Percentiles rank a stretch among this genome's conserved stretches.
Evolutionary conservation across 2,329 filamentous ascomycete species (phyloP).

Genomic region (Fusarium setosum): DNA sequence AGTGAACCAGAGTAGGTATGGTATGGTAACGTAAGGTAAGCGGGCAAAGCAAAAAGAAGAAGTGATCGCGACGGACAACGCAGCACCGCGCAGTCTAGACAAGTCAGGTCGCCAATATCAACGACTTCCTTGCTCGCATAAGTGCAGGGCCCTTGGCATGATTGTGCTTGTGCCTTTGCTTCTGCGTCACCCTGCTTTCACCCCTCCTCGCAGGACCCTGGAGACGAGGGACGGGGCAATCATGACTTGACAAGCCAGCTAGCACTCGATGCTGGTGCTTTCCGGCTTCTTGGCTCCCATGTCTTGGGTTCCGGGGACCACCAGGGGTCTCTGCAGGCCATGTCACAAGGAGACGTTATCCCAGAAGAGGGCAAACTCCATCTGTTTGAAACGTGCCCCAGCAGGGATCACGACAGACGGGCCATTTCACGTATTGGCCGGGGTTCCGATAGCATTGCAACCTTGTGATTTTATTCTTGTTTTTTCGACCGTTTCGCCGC

Average conservation of each 20-base stretch:
- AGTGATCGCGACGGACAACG: constrained; percentile 6
- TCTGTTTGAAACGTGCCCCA: constrained; percentile 30
- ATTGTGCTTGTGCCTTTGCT: neutral
- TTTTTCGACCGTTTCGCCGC: constrained; percentile 7
- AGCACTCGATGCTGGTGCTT: constrained; percentile 10
- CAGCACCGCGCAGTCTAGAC: constrained; percentile 10
- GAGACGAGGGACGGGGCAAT: neutral
- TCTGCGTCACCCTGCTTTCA: neutral
- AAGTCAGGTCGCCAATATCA: constrained; percentile 31
- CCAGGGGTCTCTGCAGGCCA: constrained; percentile 25
- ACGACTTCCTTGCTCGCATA: constrained; percentile 34
- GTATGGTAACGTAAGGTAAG: too few relatives aligned
- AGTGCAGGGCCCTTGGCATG: constrained; percentile 7
- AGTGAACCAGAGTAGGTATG: too few relatives aligned
- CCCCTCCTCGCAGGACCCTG: too few relatives aligned
- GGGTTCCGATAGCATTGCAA: constrained; percentile 29
- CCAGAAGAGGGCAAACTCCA: constrained; percentile 30
- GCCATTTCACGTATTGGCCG: constrained; percentile 21
- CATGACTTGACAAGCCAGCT: constrained; percentile 15
- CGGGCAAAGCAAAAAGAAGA: constrained; percentile 19
- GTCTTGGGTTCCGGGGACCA: constrained; percentile 2
- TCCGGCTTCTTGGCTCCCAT: constrained; percentile 26
- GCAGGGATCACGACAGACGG: constrained; percentile 30
- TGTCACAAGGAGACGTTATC: constrained; percentile 13
- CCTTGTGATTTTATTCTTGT: constrained; percentile 17